Base-by-base conservation (phyloP, 495 filamentous ascomycete species). In the Cryomyces minteri region DNA sequence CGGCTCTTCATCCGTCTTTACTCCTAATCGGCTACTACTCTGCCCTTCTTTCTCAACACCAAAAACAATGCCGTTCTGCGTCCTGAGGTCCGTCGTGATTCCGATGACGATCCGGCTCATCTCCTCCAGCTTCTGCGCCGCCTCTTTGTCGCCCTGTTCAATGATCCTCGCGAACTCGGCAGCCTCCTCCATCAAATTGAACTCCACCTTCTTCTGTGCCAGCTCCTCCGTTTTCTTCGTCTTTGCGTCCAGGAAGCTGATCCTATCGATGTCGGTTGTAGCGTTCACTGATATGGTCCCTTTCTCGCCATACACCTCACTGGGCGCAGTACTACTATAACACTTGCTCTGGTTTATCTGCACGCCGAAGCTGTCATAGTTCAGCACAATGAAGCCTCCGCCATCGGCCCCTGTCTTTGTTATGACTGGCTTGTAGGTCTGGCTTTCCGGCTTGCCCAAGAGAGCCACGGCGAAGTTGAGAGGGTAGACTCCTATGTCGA, bases 181-280 rank as follows among this genome's bases (percentile, higher is more conserved):
- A 29, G 58, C 58, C 53, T 64, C 61, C 48, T 64, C 61, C 43
- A 50, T 52, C 56, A 63, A 49, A 52, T 63, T 63, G 8, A 59
- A 42, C 14, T 54, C 41, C 45, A 48, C 52, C 47, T 55, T 58
- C 47, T 57, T 47, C 7, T 47, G 51, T 5, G 51, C 58, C 6
- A 59, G 42, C 43, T 58, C 56, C 39, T 52, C 45, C 30, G 28
- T 51, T 43, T 50, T 51, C 51, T 61, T 62, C 30, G 39, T 53
- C 46, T 41, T 40, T 37, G 54, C 36, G 48, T 58, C 50, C 49
- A 45, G 48, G 31, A 53, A 57, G 48, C 36, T 52, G 32, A 64
- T 43, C 12, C 41, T 41, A 34, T 55, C 51, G 39, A 64, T 58
- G 43, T 64, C 58, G 46, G 60, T 61, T 18, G 59, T 55, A 3